Evolutionary conservation across 306 rosid species (phyloP), one percentile per base, ranked within the genome.

Genomic region (Leucaena leucocephala): DNA sequence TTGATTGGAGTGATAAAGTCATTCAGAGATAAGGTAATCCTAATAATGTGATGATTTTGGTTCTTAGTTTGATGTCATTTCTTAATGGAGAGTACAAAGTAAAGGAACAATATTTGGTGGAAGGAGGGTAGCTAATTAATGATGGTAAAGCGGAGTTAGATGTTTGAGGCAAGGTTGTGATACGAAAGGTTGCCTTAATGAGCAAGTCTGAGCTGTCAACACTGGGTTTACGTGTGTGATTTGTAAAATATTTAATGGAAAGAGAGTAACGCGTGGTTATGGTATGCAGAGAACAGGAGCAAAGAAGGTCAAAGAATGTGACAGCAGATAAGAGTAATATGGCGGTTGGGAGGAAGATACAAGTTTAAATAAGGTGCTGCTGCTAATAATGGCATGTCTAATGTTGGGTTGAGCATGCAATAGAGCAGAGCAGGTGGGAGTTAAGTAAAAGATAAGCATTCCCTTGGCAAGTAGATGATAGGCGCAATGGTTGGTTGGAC

Each of bases 1-100:
- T 65, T 95, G 84, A 78, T 74, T 79, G 62, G 88, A 15, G 86
- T 57, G 33, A 90, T 95, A 73, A 93, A 95, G 77, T 81, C 90
- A 50, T 90, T 83, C 74, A 87, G 95, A 83, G 76, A 84, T 33
- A 86, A 87, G 94, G 99, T 94, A 7, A 50, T 46, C 3, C 74
- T 43, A 64, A 7, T 21, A 36, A 6, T 43, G 21, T 8, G 9
- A n/a, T 43, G 21, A 76, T 62, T 42, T 63, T 63, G 34, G 71
- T n/a, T 34, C 2, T 12, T 34, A 13, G 19, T 12, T 33, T 17
- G 49, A n/a, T 14, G 7, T 66, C 7, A 42, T 54, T 17, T 45
- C 72, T 5, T 9, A 19, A 43, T 1, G n/a, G 19, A 40, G 52
- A 55, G 62, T 8, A 19, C 62, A 19, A 9, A n/a, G 33, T 7